Percentiles rank a stretch among this genome's conserved stretches.
phyloP scores from a whole-genome alignment of 345 rosid genomes.

The Ceriops decandra region DNA sequence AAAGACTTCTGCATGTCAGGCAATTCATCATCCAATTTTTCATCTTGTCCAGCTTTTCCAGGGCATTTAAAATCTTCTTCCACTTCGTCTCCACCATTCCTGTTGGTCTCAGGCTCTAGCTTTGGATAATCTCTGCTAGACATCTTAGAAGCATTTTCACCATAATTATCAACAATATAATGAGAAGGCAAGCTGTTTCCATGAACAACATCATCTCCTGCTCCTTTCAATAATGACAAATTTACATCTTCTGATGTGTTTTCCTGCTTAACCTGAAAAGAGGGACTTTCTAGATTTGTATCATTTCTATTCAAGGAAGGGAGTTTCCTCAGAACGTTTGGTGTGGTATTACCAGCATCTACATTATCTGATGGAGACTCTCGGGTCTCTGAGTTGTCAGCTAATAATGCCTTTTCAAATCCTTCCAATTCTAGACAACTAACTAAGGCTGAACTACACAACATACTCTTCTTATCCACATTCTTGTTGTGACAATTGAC shows the following conservation, averaged over 20 bases:
- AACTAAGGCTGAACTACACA: no score
- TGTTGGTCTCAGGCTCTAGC: constrained; percentile 31
- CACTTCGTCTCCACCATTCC: constrained; percentile 20
- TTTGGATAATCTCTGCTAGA: constrained; percentile 29
- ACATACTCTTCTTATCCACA: no score
- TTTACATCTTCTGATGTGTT: neutral
- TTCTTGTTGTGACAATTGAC: no score
- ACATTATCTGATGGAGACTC: constrained; percentile 24
- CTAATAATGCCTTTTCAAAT: no score
- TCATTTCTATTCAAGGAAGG: no score
- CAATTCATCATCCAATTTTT: constrained; percentile 35
- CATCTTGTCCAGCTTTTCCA: constrained; percentile 35
- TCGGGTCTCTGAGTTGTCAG: constrained; percentile 27
- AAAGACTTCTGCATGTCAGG: constrained; percentile 37
- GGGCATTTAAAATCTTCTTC: constrained; percentile 30
- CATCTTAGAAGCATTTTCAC: constrained; percentile 12
- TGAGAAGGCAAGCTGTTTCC: neutral
- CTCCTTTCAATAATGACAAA: constrained; percentile 4
- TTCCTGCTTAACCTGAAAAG: constrained; percentile 1
- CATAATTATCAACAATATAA: neutral
- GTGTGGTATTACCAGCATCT: constrained; percentile 20
- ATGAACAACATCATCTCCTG: neutral
- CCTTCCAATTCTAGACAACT: no score
- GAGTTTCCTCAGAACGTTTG: constrained; percentile 17
- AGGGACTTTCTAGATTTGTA: constrained; percentile 7